Evolutionary conservation across 257 asterid species (phyloP).

Genomic region (Parsonsia alboflavescens): DNA sequence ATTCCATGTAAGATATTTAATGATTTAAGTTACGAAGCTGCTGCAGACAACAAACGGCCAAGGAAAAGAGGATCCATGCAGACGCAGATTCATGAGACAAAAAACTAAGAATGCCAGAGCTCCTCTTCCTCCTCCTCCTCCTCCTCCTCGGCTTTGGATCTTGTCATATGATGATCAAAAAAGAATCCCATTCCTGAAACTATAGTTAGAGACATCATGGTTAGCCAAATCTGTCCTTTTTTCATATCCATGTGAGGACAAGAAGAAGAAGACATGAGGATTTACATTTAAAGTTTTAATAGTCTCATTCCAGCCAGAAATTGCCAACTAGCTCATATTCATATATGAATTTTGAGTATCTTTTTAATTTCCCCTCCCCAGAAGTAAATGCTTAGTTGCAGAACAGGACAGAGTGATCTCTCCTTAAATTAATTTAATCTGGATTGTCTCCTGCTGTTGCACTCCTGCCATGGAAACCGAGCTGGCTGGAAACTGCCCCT

Average conservation of each 20-base stretch:
- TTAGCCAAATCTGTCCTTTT: constrained; percentile 2
- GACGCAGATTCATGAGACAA: constrained; percentile 28
- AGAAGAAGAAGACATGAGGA: constrained; percentile 15
- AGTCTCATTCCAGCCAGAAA: neutral
- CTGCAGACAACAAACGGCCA: constrained; percentile 23
- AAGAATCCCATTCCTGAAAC: constrained; percentile 10
- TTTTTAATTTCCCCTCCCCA: neutral
- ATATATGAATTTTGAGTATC: too few species aligned
- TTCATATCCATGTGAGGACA: constrained; percentile 13
- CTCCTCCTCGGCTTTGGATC: constrained; percentile 12
- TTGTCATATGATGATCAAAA: constrained; percentile 5
- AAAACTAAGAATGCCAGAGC: constrained; percentile 1
- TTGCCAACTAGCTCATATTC: constrained; percentile 17
- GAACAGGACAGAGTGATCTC: neutral
- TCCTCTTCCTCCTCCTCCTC: too few species aligned
- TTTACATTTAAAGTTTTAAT: neutral
- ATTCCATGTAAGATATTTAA: constrained; percentile 4
- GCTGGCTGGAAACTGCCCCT: constrained; percentile 31
- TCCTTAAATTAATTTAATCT: constrained; percentile 12
- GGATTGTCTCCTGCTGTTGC: constrained; percentile 23
- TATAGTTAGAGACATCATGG: neutral
- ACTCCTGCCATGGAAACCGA: constrained; percentile 25
- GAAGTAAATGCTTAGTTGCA: constrained; percentile 12
- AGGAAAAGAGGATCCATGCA: constrained; percentile 13
- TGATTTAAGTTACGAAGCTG: constrained; percentile 4